Evolutionary conservation across 257 asterid species (phyloP).

Genomic region (Parsonsia alboflavescens): DNA sequence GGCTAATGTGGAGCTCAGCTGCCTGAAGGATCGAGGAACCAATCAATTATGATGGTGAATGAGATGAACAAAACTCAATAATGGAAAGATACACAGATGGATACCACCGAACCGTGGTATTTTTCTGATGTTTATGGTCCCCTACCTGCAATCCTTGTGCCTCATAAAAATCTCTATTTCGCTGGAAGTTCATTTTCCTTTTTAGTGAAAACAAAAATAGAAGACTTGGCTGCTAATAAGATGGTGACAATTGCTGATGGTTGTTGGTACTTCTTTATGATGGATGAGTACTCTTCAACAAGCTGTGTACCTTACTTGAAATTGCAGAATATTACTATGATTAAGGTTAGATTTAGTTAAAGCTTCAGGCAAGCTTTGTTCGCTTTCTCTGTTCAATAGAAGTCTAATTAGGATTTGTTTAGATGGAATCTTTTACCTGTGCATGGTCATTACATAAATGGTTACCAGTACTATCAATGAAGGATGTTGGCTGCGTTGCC

Average conservation of each 20-base stretch:
- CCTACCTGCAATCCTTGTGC: constrained; percentile 53
- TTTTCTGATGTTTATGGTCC: constrained; percentile 49
- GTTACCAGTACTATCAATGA: not conserved
- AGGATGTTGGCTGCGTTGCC: not conserved
- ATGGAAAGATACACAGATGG: constrained; percentile 15
- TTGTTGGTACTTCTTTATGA: constrained; percentile 71
- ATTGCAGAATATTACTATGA: constrained; percentile 13
- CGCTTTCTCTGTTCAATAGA: not conserved
- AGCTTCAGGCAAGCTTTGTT: not conserved
- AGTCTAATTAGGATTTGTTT: not conserved
- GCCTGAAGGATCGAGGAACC: constrained; percentile 14
- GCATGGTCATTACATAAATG: not conserved
- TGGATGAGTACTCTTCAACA: constrained; percentile 32
- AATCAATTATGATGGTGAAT: constrained; percentile 19
- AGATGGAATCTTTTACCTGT: not conserved
- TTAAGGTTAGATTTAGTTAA: constrained; percentile 11
- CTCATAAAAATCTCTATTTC: constrained; percentile 30
- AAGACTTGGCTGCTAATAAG: constrained; percentile 35
- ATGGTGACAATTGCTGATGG: constrained; percentile 63
- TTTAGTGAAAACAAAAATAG: constrained; percentile 12
- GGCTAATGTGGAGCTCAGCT: constrained; percentile 12
- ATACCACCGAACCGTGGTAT: constrained; percentile 27
- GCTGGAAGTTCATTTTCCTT: constrained; percentile 43
- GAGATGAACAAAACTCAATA: constrained; percentile 12
- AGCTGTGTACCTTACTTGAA: constrained; percentile 18